Base-by-base conservation (phyloP, 352 stramenopile genomes). In the Phytophthora fragariae region DNA sequence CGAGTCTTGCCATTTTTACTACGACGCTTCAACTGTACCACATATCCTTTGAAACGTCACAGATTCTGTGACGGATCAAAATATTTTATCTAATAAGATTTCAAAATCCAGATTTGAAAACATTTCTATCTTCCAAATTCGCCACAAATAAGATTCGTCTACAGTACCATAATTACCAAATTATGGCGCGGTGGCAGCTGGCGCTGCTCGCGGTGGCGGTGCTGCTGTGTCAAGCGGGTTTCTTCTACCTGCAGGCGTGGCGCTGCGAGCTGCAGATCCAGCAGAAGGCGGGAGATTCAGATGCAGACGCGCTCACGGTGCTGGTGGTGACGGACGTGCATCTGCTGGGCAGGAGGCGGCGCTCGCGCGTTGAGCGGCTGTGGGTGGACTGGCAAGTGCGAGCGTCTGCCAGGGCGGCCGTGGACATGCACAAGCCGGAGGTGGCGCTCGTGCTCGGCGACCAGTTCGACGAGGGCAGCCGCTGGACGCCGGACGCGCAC, bases 351-450 rank as follows among this genome's bases (percentile, higher is more conserved):
- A 90, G 92, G 49, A 76, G 89, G 4, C 75, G 85, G 5, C 85
- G 89, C 15, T 79, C 73, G 17, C 78, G 68, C 60, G 68, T 90
- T 27, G 84, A 93, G 68, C 83, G 85, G 31, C 37, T 80, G 5
- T 95, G 89, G 89, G 83, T 91, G 50, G 89, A 95, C 67, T 92
- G 79, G 85, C 89, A 95, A 53, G 79, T 89, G 46, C 56, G 64
- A 4, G 74, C 80, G 39, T 66, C 83, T 5, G 68, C 82, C 5
- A 55, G 67, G 14, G 81, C 77, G 6, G 87, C 86, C 5, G 74
- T 90, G 39, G 68, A 74, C n/a, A 75, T 87, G 0, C 83, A 93
- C 63, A 60, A 37, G 1, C 88, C 88, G 4, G 77, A 92, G 7
- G 29, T 92, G 21, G 82, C 89, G 50, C 62, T 95, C 14, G 69